Conservation (phyloP, 768 basidiomycete genomes). For the Arthromyces matolae region DNA sequence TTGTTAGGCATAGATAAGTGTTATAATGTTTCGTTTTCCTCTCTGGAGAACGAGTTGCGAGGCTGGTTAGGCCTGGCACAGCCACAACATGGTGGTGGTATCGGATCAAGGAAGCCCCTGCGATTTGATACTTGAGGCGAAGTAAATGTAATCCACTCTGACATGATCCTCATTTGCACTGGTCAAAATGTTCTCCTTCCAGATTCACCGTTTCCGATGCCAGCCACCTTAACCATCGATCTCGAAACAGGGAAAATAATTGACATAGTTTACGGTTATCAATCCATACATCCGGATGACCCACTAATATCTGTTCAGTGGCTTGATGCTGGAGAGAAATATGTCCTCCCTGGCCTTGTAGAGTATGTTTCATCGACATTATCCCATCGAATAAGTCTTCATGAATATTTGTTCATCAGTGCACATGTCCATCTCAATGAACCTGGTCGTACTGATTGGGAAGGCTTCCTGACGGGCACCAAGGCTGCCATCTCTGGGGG, state of each 20-base stretch:
- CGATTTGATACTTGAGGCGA: too few relatives aligned
- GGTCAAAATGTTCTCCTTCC: conserved; percentile 42
- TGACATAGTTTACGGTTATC: conserved; percentile 37
- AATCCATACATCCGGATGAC: conserved; percentile 27
- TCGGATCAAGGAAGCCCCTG: too few relatives aligned
- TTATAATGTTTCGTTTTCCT: too few relatives aligned
- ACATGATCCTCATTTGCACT: too few relatives aligned
- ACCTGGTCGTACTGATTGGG: conserved; percentile 91
- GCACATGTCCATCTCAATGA: conserved; percentile 93
- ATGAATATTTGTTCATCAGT: conserved; percentile 34
- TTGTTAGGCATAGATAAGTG: too few relatives aligned
- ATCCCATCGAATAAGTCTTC: conserved; percentile 7
- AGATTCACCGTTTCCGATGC: conserved; percentile 39
- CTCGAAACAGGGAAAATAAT: conserved; percentile 55
- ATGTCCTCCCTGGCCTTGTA: conserved; percentile 75
- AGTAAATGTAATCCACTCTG: too few relatives aligned
- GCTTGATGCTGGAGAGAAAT: conserved; percentile 55
- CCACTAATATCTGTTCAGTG: conserved; percentile 31
- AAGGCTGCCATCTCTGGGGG: conserved; percentile 88
- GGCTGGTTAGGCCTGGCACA: too few relatives aligned
- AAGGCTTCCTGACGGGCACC: conserved; percentile 92
- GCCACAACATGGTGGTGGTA: too few relatives aligned
- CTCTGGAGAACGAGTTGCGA: too few relatives aligned
- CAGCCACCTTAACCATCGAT: conserved; percentile 67
- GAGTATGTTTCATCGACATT: conserved; percentile 50